Evolutionary conservation across 345 rosid genomes (phyloP).

Genomic region (Anacardium occidentale): DNA sequence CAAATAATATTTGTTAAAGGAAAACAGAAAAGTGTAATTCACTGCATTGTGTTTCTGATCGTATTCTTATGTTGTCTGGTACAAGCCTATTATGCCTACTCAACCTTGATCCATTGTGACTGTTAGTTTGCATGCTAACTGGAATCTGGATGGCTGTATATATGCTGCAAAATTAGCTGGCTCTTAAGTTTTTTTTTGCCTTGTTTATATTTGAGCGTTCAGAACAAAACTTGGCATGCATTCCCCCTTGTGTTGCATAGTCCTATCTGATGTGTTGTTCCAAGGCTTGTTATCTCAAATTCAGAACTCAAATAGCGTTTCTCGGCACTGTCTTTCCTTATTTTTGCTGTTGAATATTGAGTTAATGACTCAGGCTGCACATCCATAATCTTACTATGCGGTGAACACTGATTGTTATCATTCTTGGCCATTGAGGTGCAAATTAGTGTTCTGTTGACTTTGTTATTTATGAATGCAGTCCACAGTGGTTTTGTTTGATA

Average conservation of each 20-base stretch:
- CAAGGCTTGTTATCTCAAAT: not conserved
- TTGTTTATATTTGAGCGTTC: not conserved
- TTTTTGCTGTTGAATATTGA: not conserved
- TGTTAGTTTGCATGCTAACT: not conserved
- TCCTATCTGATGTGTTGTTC: not conserved
- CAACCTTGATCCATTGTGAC: not conserved
- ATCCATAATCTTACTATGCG: not conserved
- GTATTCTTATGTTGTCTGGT: not conserved
- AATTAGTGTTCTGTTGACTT: not conserved
- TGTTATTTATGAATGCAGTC: not conserved
- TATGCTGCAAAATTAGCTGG: conserved; percentile 10
- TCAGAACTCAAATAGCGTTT: not conserved
- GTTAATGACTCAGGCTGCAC: not conserved
- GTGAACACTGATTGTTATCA: not conserved
- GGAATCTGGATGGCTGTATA: not conserved
- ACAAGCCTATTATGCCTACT: not conserved
- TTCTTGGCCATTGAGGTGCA: not conserved
- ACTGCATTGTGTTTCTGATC: not conserved
- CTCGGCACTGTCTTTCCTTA: not conserved
- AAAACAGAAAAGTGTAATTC: not conserved
- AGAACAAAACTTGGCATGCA: not conserved
- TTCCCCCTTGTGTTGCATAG: not conserved
- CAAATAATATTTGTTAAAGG: not conserved
- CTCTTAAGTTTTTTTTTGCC: not conserved
- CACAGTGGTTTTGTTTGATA: conserved; percentile 14